Evolutionary conservation across 2,329 filamentous ascomycete species (phyloP), one percentile per base, ranked within the genome.

Genomic region (Aspergillus japonicus): DNA sequence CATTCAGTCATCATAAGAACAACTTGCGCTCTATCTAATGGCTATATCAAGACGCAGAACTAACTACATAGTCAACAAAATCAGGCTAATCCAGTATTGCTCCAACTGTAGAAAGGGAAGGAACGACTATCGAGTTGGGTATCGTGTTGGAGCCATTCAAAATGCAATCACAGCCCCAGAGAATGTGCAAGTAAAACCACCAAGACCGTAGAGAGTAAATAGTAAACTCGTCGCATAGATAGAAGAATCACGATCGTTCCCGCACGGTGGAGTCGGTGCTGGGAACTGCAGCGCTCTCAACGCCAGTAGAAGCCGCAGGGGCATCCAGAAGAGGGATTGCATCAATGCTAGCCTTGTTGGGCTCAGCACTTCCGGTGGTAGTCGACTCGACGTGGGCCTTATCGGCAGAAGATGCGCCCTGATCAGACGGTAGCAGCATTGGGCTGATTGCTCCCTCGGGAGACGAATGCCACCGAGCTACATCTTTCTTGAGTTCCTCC

Each of bases 401-500:
- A n/a, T 65, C 64, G 16, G 63, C 67, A 21, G 62, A 62, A 33
- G 48, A 39, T 14, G 65, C 61, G 53, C 68, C 59, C 19, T 59
- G 62, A 19, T 56, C 49, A 8, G 72, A 67, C n/a, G 62, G 60
- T 12, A 74, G 62, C 10, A 69, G 24, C n/a, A 62, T 64, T 2
- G 75, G 74, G 53, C 70, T 75, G 8, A 64, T 68, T 2, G 64
- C 56, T 26, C 69, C 70, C 47, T 76, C 75, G 3, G 74, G 73
- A 16, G 71, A 75, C 24, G 69, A 70, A 75, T 96, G 92, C 91
- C 92, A 96, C 73, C 92, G 94, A 50, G 88, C 85, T 8, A 99
- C 92, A 71, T 99, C 95, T 57, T 86, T 86, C 77, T 90, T 93
- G 78, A 99, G 85, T 55, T 89, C 85, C 73, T 99, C 93, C 12